A percentile compares a stretch with the other conserved stretches of the same genome.
phyloP scores from a whole-genome alignment of 2,329 filamentous ascomycete species.

The Lachnellula arida region DNA sequence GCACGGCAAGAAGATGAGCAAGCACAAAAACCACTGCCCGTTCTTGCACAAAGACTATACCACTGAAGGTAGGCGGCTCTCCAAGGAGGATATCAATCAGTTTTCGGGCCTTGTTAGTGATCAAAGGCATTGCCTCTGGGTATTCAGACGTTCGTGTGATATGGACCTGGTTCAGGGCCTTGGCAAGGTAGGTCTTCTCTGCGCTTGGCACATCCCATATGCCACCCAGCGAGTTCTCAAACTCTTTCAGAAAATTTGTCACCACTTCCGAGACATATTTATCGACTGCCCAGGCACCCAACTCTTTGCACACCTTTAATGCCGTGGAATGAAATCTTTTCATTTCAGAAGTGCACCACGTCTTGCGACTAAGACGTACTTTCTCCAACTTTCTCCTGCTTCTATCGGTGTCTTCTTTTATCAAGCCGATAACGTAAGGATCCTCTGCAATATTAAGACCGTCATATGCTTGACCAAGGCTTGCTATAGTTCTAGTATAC shows the following conservation, averaged over 20 bases:
- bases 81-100: conserved; percentile 50
- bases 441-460: conserved; percentile 55
- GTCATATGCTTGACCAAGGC: conserved; percentile 18
- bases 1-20: conserved; percentile 42
- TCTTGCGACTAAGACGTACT: conserved; percentile 42
- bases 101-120: conserved; percentile 54
- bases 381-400: conserved; percentile 37
- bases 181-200: conserved; percentile 53
- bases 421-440: conserved; percentile 51
- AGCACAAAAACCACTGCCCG: conserved; percentile 58
- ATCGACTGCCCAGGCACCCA: conserved; percentile 67
- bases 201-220: conserved; percentile 38
- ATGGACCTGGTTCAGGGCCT: conserved; percentile 39
- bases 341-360: conserved; percentile 52
- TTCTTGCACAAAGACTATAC: conserved; percentile 65
- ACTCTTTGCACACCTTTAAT: conserved; percentile 46
- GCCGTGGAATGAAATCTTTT: conserved; percentile 48
- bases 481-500: conserved; percentile 16
- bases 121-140: conserved; percentile 13
- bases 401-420: conserved; percentile 37
- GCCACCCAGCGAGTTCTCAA: conserved; percentile 32
- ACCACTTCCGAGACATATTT: conserved; percentile 51
- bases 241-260: conserved; percentile 41
- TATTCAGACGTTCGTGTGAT: conserved; percentile 20
- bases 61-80: conserved; percentile 39